Conservation (phyloP, 1,284 basidiomycete genomes). For the Ganoderma sinense region DNA sequence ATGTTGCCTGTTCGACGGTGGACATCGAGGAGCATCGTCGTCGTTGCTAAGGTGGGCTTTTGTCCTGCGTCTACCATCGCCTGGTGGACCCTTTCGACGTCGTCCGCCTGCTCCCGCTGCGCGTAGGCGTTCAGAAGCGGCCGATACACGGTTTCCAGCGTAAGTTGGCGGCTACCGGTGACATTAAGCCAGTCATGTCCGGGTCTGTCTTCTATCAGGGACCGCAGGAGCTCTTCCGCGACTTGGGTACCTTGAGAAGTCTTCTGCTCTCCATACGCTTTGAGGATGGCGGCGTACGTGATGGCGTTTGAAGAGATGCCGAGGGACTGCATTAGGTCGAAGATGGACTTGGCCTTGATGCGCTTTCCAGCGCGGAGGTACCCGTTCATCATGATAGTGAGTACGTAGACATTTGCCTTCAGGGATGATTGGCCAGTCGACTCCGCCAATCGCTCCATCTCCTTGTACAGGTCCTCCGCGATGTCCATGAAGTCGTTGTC, state of each 20-base stretch:
- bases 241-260: conserved; percentile 57
- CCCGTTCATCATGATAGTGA: conserved; percentile 89
- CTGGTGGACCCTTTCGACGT: conserved; percentile 67
- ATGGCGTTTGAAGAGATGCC: conserved; percentile 76
- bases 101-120: conserved; percentile 53
- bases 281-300: conserved; percentile 78
- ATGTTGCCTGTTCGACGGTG: conserved; percentile 73
- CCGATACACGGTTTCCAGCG: conserved; percentile 64
- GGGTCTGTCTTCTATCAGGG: conserved; percentile 49
- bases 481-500: conserved; percentile 75
- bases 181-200: conserved; percentile 50
- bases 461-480: conserved; percentile 73
- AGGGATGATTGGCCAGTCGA: conserved; percentile 46
- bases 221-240: conserved; percentile 69
- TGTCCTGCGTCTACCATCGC: conserved; percentile 64
- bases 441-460: conserved; percentile 61
- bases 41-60: conserved; percentile 63
- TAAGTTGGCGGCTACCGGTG: conserved; percentile 46
- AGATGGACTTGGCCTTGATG: conserved; percentile 69
- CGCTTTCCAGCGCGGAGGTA: conserved; percentile 70
- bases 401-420: conserved; percentile 64
- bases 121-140: conserved; percentile 72
- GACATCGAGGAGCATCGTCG: conserved; percentile 78
- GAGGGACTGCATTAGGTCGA: conserved; percentile 77
- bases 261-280: conserved; percentile 61